Conservation (phyloP, 192 early-diverging fungal species). For the Pilobolus umbonatus region DNA sequence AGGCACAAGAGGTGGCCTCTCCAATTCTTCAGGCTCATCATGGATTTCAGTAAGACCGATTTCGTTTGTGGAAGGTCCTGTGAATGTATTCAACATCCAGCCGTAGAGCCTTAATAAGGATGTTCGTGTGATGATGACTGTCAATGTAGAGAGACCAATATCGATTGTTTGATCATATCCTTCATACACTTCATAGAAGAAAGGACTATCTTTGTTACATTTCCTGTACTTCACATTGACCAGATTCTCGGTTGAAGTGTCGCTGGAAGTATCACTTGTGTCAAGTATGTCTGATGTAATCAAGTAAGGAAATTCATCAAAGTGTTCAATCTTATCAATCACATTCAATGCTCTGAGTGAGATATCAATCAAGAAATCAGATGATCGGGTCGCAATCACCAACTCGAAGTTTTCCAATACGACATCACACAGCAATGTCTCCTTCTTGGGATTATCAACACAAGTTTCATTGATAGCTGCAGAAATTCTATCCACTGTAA, state of each 20-base stretch:
- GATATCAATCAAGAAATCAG: constrained; percentile 68
- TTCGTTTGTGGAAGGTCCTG: constrained; percentile 1
- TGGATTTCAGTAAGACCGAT: not conserved
- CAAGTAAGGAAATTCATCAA: constrained; percentile 51
- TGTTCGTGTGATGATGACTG: constrained; percentile 64
- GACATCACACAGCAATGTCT: constrained; percentile 58
- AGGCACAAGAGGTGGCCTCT: not conserved
- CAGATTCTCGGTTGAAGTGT: constrained; percentile 18
- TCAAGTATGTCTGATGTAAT: constrained; percentile 43
- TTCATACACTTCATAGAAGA: constrained; percentile 51
- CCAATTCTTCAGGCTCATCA: not conserved
- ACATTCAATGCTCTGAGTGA: constrained; percentile 70
- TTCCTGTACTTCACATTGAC: constrained; percentile 59
- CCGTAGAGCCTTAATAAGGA: constrained; percentile 72
- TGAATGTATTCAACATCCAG: constrained; percentile 64
- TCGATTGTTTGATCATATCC: constrained; percentile 68
- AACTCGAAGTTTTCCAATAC: constrained; percentile 67
- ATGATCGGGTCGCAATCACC: constrained; percentile 59
- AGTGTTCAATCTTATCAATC: constrained; percentile 57
- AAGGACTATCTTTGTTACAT: constrained; percentile 53
- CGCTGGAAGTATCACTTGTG: constrained; percentile 33
- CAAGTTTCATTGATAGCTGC: constrained; percentile 56
- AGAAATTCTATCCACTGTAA: constrained; percentile 63
- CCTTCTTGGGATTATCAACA: constrained; percentile 32
- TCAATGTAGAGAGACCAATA: constrained; percentile 57